These are phyloP conservation scores for Colletotrichum agaves DNA, from an alignment of 2,329 filamentous ascomycete species.

Conservation along the genomic window DNA sequence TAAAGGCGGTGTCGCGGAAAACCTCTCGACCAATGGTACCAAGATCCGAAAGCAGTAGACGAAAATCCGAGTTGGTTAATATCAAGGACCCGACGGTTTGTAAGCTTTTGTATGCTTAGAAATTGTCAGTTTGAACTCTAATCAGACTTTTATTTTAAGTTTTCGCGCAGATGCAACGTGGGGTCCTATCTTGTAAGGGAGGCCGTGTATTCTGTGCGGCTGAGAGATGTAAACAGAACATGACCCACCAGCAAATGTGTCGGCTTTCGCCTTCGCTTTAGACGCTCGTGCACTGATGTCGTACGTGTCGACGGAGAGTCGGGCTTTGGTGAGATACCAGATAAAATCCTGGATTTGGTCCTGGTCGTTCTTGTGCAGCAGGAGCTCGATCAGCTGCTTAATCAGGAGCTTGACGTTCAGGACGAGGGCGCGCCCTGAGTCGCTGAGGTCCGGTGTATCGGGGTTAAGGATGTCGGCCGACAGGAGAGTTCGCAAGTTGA, in stretches of 20 bases:
- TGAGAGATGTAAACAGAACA: background rate
- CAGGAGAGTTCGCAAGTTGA: conserved; percentile 82
- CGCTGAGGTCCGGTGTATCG: conserved; percentile 76
- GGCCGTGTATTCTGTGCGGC: background rate
- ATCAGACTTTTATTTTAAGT: conserved; percentile 12
- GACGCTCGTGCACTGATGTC: conserved; percentile 71
- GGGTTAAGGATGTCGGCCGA: conserved; percentile 83
- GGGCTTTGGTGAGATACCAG: conserved; percentile 84
- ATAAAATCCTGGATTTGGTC: conserved; percentile 94
- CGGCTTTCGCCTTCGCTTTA: conserved; percentile 73
- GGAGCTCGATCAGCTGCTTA: conserved; percentile 81
- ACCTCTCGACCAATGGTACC: conserved; percentile 83
- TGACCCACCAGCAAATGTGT: conserved; percentile 73
- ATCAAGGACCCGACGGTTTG: conserved; percentile 86
- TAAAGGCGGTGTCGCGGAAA: conserved; percentile 86
- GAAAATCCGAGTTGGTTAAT: conserved; percentile 90
- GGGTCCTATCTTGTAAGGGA: background rate
- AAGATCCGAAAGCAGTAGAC: conserved; percentile 84
- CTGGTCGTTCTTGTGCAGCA: conserved; percentile 82
- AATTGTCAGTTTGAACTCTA: conserved; percentile 39
- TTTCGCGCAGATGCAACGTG: background rate
- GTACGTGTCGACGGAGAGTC: conserved; percentile 73
- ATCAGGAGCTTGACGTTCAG: conserved; percentile 80
- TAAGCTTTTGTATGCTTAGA: conserved; percentile 79
- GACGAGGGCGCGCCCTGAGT: conserved; percentile 78